Evolutionary conservation across 495 filamentous ascomycete genomes (phyloP).

Genomic region (Talaromyces adpressus): DNA sequence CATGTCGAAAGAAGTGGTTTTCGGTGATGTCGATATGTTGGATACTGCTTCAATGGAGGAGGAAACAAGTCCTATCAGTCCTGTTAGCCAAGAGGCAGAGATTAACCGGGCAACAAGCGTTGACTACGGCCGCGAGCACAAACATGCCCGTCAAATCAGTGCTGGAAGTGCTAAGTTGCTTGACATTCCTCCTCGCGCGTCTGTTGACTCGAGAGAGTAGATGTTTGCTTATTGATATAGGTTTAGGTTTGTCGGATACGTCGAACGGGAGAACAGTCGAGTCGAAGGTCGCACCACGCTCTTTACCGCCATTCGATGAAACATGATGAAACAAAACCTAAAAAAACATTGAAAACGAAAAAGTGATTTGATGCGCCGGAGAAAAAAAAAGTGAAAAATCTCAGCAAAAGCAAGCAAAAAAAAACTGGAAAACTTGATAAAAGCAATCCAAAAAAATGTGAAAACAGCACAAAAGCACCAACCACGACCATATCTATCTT

Average conservation of each 20-base stretch:
- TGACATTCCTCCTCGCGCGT: constrained; percentile 48
- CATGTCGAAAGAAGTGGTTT: constrained; percentile 62
- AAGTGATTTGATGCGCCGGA: not conserved
- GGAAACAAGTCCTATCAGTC: constrained; percentile 22
- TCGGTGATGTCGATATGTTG: constrained; percentile 48
- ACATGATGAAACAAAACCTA: not conserved
- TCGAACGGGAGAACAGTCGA: not conserved
- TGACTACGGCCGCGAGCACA: constrained; percentile 55
- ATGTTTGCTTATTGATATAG: not conserved
- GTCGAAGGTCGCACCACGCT: not conserved
- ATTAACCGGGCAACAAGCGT: constrained; percentile 60
- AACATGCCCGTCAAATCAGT: constrained; percentile 52
- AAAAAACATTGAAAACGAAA: constrained; percentile 5
- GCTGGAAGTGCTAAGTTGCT: constrained; percentile 66
- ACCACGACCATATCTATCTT: not conserved
- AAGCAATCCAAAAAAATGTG: not conserved
- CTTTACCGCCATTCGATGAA: not conserved
- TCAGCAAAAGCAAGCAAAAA: not conserved
- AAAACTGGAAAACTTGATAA: not conserved
- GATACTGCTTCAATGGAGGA: constrained; percentile 32
- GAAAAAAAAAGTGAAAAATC: not conserved
- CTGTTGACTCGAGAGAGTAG: constrained; percentile 17
- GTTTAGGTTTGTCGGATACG: not conserved
- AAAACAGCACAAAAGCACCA: not conserved
- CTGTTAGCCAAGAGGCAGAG: constrained; percentile 26